Percentiles rank a stretch among this genome's conserved stretches.
Conservation (phyloP, 164 flowering plant genomes). For the Santalum album region DNA sequence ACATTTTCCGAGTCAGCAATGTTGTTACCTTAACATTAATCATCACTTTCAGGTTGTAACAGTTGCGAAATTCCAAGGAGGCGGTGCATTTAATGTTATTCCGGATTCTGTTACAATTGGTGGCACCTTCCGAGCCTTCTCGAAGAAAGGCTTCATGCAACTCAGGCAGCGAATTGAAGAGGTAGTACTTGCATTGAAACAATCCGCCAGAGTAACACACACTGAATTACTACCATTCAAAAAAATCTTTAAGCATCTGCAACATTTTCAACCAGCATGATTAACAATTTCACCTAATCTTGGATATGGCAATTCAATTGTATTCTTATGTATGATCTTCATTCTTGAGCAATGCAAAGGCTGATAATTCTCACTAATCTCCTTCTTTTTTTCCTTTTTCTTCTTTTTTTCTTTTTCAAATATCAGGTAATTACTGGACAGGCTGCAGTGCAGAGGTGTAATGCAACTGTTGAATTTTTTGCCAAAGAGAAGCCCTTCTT, state of each 20-base stretch:
- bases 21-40: too few species aligned
- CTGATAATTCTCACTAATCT: too few species aligned
- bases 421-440: constrained; percentile 41
- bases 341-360: too few species aligned
- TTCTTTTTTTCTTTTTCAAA: too few species aligned
- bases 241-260: too few species aligned
- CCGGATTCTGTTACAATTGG: constrained; percentile 54
- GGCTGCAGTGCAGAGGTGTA: constrained; percentile 54
- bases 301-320: too few species aligned
- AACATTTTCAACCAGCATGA: too few species aligned
- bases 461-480: constrained; percentile 36
- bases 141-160: constrained; percentile 24
- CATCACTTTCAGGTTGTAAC: constrained; percentile 36
- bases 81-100: constrained; percentile 48
- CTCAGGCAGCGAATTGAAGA: constrained; percentile 40
- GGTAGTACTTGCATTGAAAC: constrained; percentile 17
- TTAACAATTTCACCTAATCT: too few species aligned
- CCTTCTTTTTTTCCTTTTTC: too few species aligned
- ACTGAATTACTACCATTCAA: too few species aligned
- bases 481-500: constrained; percentile 14
- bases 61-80: constrained; percentile 46
- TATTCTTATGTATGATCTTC: too few species aligned
- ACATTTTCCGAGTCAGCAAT: too few species aligned
- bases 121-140: constrained; percentile 46
- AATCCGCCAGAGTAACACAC: not conserved